Base-by-base conservation (phyloP, 176 grass and related monocot species). In the Elaeis guineensis region DNA sequence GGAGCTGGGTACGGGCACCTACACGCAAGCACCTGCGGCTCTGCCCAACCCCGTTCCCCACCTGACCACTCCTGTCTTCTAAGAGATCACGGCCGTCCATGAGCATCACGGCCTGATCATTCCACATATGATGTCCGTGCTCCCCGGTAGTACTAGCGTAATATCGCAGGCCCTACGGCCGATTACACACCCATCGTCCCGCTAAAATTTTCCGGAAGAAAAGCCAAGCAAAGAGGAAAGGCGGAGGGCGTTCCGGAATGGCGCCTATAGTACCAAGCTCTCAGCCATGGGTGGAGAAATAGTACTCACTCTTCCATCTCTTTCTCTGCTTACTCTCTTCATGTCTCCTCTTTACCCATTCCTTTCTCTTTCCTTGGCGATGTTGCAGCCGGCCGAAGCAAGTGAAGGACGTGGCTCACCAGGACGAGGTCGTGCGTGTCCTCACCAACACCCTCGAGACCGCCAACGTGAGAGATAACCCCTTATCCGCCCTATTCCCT, bases 211-310 rank as follows among this genome's bases (percentile, higher is more conserved):
- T 73, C 62, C 20, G 58, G n/a, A 18, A 26, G 58, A 19, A 61
- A 6, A 0, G 28, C 28, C 0, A 5, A 5, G 28, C 28, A 6
- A 6, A 32, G 17, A 61, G 26, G 8, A 12, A 12, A 44, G 17
- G 30, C 55, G 62, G 44, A 55, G 59, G 61, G 19, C 15, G 11
- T 44, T 11, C 35, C 0, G 6, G 9, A 63, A 97, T 97, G 93
- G 87, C 87, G 63, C 84, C 79, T 50, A 61, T 83, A 7, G 50
- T 83, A 69, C 81, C 84, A 25, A 75, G 76, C 32, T 92, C 93
- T 32, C 93, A 92, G 76, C 93, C 87, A 65, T 97, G 93, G 93
- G 93, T 97, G 75, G 93, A 97, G 81, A 97, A 97, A 89, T 97
- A 92, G 87, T 97, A 83, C 77, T 58, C 59, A 4, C 19, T 49